Percentiles rank a stretch among this genome's conserved stretches.
Conservation (phyloP, 2,329 filamentous ascomycete species). For the Cryphonectria radicalis region DNA sequence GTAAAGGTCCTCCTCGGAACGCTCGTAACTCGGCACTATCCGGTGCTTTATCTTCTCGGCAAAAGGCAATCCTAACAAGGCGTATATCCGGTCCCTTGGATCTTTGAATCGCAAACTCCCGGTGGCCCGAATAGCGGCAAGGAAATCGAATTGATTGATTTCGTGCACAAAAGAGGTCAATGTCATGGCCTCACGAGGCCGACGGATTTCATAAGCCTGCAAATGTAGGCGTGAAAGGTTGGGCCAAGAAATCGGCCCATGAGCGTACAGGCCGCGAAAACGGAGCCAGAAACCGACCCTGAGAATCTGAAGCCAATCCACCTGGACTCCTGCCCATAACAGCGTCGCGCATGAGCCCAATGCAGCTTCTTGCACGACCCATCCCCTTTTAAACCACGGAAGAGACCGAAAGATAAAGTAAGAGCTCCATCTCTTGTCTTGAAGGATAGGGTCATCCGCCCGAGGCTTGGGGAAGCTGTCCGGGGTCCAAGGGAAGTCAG, state of each 20-base stretch:
- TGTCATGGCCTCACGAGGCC: not conserved
- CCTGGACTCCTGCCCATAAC: not conserved
- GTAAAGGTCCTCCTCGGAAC: not conserved
- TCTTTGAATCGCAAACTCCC: not conserved
- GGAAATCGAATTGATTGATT: not conserved
- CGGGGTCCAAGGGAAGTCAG: not conserved
- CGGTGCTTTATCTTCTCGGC: not conserved
- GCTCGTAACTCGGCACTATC: not conserved
- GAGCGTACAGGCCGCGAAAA: not conserved
- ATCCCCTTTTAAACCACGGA: not conserved
- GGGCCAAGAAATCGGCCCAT: fast-evolving
- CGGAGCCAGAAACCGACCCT: not conserved
- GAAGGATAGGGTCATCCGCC: not conserved
- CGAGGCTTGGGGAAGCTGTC: not conserved
- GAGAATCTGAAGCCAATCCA: not conserved
- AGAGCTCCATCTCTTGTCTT: not conserved
- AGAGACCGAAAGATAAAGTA: not conserved
- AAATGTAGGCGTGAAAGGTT: not conserved
- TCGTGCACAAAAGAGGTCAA: fast-evolving
- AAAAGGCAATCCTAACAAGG: not conserved
- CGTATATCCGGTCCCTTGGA: not conserved
- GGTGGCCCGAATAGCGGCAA: fast-evolving
- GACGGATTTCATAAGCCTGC: not conserved
- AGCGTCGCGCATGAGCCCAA: not conserved
- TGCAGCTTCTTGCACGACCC: not conserved